A percentile compares a stretch with the other conserved stretches of the same genome.
Conservation (phyloP, 495 filamentous ascomycete species). For the Neurospora sp. region DNA sequence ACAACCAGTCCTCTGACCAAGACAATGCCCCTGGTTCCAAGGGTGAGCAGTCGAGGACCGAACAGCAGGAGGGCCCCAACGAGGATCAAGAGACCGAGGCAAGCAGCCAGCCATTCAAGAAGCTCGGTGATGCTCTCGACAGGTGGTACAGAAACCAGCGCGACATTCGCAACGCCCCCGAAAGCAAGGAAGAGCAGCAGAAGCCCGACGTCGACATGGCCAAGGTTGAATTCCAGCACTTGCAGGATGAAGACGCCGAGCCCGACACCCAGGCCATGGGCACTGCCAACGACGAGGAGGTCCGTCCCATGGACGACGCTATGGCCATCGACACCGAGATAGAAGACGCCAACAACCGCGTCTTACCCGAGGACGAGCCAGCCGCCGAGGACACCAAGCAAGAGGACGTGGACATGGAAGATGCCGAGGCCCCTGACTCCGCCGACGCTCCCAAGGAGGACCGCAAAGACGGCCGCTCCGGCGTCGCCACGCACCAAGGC, state of each 20-base stretch:
- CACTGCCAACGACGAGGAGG: slow-evolving; percentile 77
- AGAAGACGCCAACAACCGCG: slow-evolving; percentile 42
- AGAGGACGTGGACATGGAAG: slow-evolving; percentile 32
- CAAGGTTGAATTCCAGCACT: slow-evolving; percentile 69
- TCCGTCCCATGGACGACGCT: slow-evolving; percentile 67
- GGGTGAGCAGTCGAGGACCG: slow-evolving; percentile 36
- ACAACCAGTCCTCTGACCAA: slow-evolving; percentile 38
- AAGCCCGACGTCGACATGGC: slow-evolving; percentile 45
- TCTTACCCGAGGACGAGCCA: slow-evolving; percentile 49
- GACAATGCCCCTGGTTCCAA: slow-evolving; percentile 40
- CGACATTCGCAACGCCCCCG: slow-evolving; percentile 61
- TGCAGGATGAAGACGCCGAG: slow-evolving; percentile 68
- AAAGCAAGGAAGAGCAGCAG: slow-evolving; percentile 39
- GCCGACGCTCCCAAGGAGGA: slow-evolving; percentile 33
- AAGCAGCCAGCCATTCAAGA: slow-evolving; percentile 66
- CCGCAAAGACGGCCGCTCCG: slow-evolving; percentile 30
- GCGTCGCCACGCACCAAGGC: slow-evolving; percentile 41
- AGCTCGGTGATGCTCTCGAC: slow-evolving; percentile 87
- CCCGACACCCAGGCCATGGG: slow-evolving; percentile 88
- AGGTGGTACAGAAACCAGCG: slow-evolving; percentile 78
- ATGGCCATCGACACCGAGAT: slow-evolving; percentile 70
- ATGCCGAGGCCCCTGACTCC: slow-evolving; percentile 25
- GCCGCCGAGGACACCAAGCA: slow-evolving; percentile 27
- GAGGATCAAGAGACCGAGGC: slow-evolving; percentile 30
- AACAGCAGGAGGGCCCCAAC: slow-evolving; percentile 44